Evolutionary conservation across 1,139 yeast genomes (phyloP).

Genomic region (Wickerhamomyces sp.): DNA sequence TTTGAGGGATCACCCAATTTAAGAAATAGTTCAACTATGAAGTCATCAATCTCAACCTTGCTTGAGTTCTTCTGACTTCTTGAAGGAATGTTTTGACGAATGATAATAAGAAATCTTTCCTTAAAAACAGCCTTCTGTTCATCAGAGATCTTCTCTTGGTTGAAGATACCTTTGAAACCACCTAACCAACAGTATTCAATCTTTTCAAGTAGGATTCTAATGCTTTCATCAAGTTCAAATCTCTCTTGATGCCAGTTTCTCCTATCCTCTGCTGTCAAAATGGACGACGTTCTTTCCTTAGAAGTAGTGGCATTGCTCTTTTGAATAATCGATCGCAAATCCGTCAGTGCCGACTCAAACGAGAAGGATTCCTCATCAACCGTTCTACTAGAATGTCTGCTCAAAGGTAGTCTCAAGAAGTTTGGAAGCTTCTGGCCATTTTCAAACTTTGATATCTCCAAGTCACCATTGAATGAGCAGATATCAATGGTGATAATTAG

Average conservation of each 20-base stretch:
- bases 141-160: conserved; percentile 27
- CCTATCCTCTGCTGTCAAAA: conserved; percentile 54
- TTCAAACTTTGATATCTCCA: conserved; percentile 47
- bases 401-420: conserved; percentile 57
- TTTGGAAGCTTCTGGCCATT: conserved; percentile 33
- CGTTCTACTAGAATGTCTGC: conserved; percentile 45
- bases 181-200: conserved; percentile 75
- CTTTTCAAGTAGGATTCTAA: conserved; percentile 49
- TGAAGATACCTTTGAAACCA: conserved; percentile 68
- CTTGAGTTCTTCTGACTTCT: conserved; percentile 24
- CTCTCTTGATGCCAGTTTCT: conserved; percentile 77
- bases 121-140: conserved; percentile 34
- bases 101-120: conserved; percentile 31
- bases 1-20: conserved; percentile 37
- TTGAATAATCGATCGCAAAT: conserved; percentile 47
- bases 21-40: conserved; percentile 48
- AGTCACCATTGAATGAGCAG: conserved; percentile 54
- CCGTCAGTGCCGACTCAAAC: conserved; percentile 43
- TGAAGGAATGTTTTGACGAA: conserved; percentile 34
- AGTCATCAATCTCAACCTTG: conserved; percentile 42
- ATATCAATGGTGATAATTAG: conserved; percentile 57
- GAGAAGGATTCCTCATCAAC: conserved; percentile 37
- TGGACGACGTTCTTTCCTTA: conserved; percentile 40
- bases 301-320: conserved; percentile 62
- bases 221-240: conserved; percentile 52